Base-by-base conservation (phyloP, 495 filamentous ascomycete genomes). In the Pyronema omphalodes region DNA sequence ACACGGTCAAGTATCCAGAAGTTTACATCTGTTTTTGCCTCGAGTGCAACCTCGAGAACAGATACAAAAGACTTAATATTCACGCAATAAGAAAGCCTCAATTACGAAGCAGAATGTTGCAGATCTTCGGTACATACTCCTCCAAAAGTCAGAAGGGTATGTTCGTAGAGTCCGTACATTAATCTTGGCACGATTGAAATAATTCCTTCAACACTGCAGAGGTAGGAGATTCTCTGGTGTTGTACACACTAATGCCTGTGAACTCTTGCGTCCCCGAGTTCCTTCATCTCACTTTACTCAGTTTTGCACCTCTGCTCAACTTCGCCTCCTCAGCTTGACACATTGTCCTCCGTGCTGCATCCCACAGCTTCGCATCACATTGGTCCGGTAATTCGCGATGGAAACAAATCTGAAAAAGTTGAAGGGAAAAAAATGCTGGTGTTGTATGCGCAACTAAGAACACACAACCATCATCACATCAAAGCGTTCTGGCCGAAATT, bases 201-300 rank as follows among this genome's bases (percentile, higher is more conserved):
- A 73, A 70, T 83, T 89, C 91, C 91, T 96, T 96, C 89, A 95
- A 85, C 59, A 53, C 59, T 52, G 34, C 61, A 53, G 55, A 63
- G 61, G 62, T 64, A 44, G 57, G 59, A 67, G 69, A 70, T 73
- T 76, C 76, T 74, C 76, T 77, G 77, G 74, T 77, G 87, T 86
- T 95, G 91, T 98, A 98, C 91, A 98, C 91, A 98, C 88, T 85
- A 82, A 94, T 98, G 91, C 91, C 91, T 67, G 74, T 53, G 23
- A 29, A 29, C 23, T 29, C 23, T 29, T 29, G 23, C 23, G 23
- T 29, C 23, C 23, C 23, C 23, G 23, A 29, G 23, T 29, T 29
- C 23, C 23, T 29, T 29, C 23, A 2, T 5, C 23, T 29, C 23
- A 29, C 23, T 29, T 29, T 5, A 5, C 23, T 29, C 1, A 29